Base-by-base conservation (phyloP, 495 filamentous ascomycete genomes). In the Aspergillus campestris region DNA sequence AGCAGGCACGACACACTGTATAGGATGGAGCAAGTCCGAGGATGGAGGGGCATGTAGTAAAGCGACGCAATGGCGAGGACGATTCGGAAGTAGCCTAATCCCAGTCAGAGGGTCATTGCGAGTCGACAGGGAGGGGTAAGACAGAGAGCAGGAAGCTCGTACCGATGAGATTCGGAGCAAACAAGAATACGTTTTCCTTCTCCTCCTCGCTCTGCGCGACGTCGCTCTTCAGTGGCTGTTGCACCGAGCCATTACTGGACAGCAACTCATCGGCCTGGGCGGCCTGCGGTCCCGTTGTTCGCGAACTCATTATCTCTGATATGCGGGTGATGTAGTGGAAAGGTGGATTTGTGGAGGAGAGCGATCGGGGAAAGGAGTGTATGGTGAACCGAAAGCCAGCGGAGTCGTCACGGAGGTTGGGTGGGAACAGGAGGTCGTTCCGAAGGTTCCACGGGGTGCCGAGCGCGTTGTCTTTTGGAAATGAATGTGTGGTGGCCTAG, bases 11-110 rank as follows among this genome's bases (percentile, higher is more conserved):
- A 95, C 39, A 95, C 71, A 54, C 79, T 87, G 69, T 98, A 98
- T 29, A 97, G 84, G 40, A 88, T 55, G 42, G 85, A 87, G 70
- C 92, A 97, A 18, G 90, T 96, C 57, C 91, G 81, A 4, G 92
- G 92, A 61, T 98, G 92, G 29, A 96, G 77, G 15, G 90, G 89
- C 92, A 97, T 97, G 73, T 94, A 98, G 72, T 95, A 96, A 49
- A 98, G 82, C 40, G 90, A 94, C 33, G 86, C 87, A 49, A 95
- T 70, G 49, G 91, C 86, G 45, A 98, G 81, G 50, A 96, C 70
- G 56, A 97, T 83, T 53, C 92, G 85, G 45, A 72, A 75, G 68
- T 97, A 97, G 51, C 92, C 91, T 95, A 49, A 35, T 38, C 31
- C 18, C n/a, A 57, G 31, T 15, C 6, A 24, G 15, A 5, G 40